Percentiles rank a stretch among this genome's conserved stretches.
These are phyloP conservation scores for Aspergillus amoenus DNA, from an alignment of 2,329 filamentous ascomycete species.

Conservation along the genomic window DNA sequence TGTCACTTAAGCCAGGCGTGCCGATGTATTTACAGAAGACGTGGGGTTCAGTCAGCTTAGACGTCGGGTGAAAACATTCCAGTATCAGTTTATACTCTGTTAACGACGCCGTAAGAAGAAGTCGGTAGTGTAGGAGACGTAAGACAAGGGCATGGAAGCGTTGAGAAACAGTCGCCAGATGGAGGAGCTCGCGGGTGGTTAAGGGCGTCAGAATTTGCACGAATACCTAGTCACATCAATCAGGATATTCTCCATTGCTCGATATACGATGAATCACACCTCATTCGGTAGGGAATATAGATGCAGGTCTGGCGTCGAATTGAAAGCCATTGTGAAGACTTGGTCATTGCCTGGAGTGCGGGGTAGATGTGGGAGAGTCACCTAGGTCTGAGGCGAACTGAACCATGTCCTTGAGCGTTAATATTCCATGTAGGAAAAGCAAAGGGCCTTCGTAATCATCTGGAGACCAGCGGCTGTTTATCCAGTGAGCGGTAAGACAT, in stretches of 20 bases:
- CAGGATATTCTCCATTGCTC: neutral
- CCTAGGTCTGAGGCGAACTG: neutral
- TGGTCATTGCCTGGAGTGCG: neutral
- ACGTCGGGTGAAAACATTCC: conserved; percentile 74
- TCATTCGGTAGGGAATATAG: conserved; percentile 37
- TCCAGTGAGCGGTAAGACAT: neutral
- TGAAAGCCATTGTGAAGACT: conserved; percentile 14
- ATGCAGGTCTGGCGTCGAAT: conserved; percentile 10
- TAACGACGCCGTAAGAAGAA: conserved; percentile 59
- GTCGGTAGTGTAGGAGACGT: conserved; percentile 63
- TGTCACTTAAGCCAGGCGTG: conserved; percentile 58
- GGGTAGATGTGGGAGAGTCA: neutral
- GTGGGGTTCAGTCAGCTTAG: conserved; percentile 66
- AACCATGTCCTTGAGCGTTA: neutral
- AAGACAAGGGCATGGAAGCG: conserved; percentile 64
- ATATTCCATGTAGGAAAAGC: neutral
- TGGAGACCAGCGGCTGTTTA: neutral
- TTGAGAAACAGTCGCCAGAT: conserved; percentile 58
- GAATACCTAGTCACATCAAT: conserved; percentile 46
- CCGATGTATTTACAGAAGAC: conserved; percentile 67
- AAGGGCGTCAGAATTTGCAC: conserved; percentile 52
- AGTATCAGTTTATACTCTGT: conserved; percentile 68
- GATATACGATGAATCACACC: conserved; percentile 18
- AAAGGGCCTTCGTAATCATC: neutral
- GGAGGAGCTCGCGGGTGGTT: conserved; percentile 54